Evolutionary conservation across 257 asterid genomes (phyloP).

Genomic region (Gardenia jasminoides): DNA sequence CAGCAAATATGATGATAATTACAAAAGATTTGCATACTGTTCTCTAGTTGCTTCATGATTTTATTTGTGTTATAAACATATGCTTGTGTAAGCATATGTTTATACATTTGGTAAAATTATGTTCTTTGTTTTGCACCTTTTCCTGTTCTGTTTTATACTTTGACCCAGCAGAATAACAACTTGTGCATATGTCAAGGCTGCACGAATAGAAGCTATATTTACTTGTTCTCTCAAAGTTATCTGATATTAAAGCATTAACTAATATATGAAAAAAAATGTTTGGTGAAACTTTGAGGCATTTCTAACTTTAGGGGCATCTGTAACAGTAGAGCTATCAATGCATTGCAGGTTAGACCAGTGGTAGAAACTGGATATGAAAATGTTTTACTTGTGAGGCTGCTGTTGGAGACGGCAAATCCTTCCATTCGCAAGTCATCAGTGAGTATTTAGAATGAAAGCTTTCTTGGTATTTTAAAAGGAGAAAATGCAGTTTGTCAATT

Average conservation of each 20-base stretch:
- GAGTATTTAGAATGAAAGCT: slow-evolving; percentile 35
- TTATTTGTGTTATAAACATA: too few species aligned
- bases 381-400: slow-evolving; percentile 80
- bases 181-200: too few species aligned
- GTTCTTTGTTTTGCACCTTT: too few species aligned
- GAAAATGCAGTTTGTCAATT: background rate
- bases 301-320: background rate
- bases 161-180: too few species aligned
- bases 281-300: background rate
- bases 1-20: too few species aligned
- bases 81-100: too few species aligned
- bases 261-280: too few species aligned
- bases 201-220: too few species aligned
- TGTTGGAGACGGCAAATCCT: slow-evolving; percentile 68
- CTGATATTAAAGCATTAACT: background rate
- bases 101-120: too few species aligned
- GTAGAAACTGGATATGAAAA: slow-evolving; percentile 97
- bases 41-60: too few species aligned
- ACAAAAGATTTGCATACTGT: too few species aligned
- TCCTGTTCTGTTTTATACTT: too few species aligned
- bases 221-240: background rate
- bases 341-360: slow-evolving; percentile 87
- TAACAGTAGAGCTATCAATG: slow-evolving; percentile 20
- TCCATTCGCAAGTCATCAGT: slow-evolving; percentile 80
- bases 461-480: slow-evolving; percentile 2